A percentile compares a stretch with the other conserved stretches of the same genome.
These are phyloP conservation scores for Fusarium chuoi DNA, from an alignment of 2,329 filamentous ascomycete genomes.

Conservation along the genomic window DNA sequence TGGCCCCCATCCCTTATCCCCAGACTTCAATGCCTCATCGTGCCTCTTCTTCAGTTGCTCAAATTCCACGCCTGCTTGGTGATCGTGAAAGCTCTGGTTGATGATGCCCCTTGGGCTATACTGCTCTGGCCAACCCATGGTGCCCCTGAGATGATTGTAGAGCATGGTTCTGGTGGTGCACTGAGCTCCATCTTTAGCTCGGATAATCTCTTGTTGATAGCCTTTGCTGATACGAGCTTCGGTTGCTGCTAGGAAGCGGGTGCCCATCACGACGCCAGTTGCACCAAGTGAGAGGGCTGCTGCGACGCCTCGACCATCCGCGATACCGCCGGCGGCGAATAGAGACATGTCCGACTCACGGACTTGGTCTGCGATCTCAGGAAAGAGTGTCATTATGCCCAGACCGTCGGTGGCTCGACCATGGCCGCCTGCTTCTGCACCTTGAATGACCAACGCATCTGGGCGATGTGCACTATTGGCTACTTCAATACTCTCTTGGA, in stretches of 20 bases:
- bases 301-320: slow-evolving; percentile 61
- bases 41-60: slow-evolving; percentile 57
- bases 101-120: slow-evolving; percentile 54
- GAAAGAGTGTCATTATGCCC: slow-evolving; percentile 59
- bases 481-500: slow-evolving; percentile 58
- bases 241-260: slow-evolving; percentile 66
- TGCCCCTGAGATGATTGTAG: slow-evolving; percentile 57
- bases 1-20: slow-evolving; percentile 59
- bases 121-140: slow-evolving; percentile 52
- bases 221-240: slow-evolving; percentile 54
- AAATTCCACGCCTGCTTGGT: slow-evolving; percentile 52
- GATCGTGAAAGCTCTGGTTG: slow-evolving; percentile 52
- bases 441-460: slow-evolving; percentile 64
- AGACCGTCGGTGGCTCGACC: slow-evolving; percentile 56
- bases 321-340: slow-evolving; percentile 64
- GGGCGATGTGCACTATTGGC: slow-evolving; percentile 49
- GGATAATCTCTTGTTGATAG: slow-evolving; percentile 56
- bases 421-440: slow-evolving; percentile 65
- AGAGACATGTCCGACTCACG: slow-evolving; percentile 52
- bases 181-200: slow-evolving; percentile 52
- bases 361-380: slow-evolving; percentile 59
- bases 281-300: slow-evolving; percentile 63
- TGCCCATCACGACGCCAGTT: slow-evolving; percentile 68
- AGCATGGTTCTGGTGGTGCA: slow-evolving; percentile 55
- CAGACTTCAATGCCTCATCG: slow-evolving; percentile 48